phyloP scores from a whole-genome alignment of 352 stramenopile species.

The Hyaloperonospora brassicae region DNA sequence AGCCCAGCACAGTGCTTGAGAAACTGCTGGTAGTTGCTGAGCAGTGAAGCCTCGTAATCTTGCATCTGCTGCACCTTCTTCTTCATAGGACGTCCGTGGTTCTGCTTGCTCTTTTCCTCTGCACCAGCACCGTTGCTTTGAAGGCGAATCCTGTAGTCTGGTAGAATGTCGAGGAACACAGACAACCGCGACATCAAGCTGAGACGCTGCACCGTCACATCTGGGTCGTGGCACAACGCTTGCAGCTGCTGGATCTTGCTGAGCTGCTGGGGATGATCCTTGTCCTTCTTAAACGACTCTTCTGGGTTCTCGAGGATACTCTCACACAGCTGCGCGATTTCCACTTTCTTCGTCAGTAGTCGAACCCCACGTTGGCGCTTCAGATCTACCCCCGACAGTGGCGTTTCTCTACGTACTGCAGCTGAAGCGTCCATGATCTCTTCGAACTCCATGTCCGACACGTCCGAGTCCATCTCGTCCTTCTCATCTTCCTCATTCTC shows the following conservation, averaged over 20 bases:
- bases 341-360: slow-evolving; percentile 74
- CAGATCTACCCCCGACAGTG: slow-evolving; percentile 46
- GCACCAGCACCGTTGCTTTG: slow-evolving; percentile 65
- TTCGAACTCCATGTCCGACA: slow-evolving; percentile 81
- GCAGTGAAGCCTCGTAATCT: slow-evolving; percentile 65
- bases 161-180: slow-evolving; percentile 94
- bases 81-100: slow-evolving; percentile 71
- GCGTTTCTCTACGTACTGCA: slow-evolving; percentile 2
- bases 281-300: slow-evolving; percentile 81
- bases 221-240: slow-evolving; percentile 55
- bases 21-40: slow-evolving; percentile 80
- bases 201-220: slow-evolving; percentile 75
- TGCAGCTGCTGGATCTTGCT: slow-evolving; percentile 81
- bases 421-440: slow-evolving; percentile 39
- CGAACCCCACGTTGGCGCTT: slow-evolving; percentile 57
- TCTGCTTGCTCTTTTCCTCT: slow-evolving; percentile 78
- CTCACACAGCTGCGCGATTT: slow-evolving; percentile 86
- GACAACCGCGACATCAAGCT: slow-evolving; percentile 90
- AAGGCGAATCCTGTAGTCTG: slow-evolving; percentile 91
- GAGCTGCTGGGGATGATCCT: slow-evolving; percentile 67
- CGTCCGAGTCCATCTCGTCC: slow-evolving; percentile 49
- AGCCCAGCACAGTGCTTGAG: slow-evolving; percentile 68
- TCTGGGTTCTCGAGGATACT: slow-evolving; percentile 83
- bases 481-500: slow-evolving; percentile 32
- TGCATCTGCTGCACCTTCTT: slow-evolving; percentile 86